Base-by-base conservation (phyloP, 164 flowering plant genomes). In the Berberis thunbergii region DNA sequence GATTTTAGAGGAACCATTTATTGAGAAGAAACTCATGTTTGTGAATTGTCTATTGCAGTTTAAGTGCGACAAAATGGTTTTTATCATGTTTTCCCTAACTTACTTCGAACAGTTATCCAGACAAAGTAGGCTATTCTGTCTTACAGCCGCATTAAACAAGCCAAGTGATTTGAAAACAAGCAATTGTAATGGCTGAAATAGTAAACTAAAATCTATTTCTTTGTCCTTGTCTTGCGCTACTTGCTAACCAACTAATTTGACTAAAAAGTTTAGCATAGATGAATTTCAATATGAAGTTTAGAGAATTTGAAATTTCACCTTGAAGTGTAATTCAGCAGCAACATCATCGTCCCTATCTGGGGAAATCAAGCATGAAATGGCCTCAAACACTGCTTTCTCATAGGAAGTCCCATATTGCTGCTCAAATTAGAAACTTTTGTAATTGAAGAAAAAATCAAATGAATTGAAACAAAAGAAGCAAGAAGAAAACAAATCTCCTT, bases 351-450 rank as follows among this genome's bases (percentile, higher is more conserved):
- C 97, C 59, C 83, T 76, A 48, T 81, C 70, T 42, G 72, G 73
- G 4, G 74, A 72, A 42, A 87, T 73, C 77, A 86, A 71, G 68
- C 49, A 79, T 63, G 62, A 68, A 59, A 94, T 62, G 1, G 79
- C 75, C 40, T 83, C 75, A 52, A 83, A 93, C 54, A 90, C 83
- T 4, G 88, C 86, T 68, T 79, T 85, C 85, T 93, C 98, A 56
- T 93, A 90, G 4, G 71, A 12, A 7, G 86, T 88, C 3, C 96
- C 96, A 52, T 77, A 64, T 48, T 76, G 83, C 97, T 94, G 72
- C 6, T 10, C 56, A 64, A 50, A 56, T 7, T 26, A 67, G 3
- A 3, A 7, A 67, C 57, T 1, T 42, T 11, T 26, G 2, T 0
- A 53, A 41, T 8, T 44, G 40, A 49, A 60, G 7, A 45, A 2